Conservation (phyloP, 495 filamentous ascomycete species). For the Tuber microsphaerosporum region DNA sequence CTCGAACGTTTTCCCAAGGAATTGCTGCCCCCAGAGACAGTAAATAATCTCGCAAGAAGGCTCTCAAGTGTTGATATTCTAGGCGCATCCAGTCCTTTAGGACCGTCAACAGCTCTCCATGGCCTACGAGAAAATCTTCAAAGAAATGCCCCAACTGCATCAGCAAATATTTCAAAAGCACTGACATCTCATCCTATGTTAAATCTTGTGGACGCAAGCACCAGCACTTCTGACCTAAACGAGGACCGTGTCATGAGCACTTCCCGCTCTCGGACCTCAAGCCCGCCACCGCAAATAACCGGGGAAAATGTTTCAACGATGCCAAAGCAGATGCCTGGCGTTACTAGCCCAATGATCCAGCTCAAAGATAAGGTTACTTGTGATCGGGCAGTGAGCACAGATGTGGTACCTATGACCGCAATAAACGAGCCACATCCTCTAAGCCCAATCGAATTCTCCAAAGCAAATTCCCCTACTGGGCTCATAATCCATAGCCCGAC, state of each 20-base stretch:
- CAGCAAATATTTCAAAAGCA: background rate
- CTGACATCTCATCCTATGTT: background rate
- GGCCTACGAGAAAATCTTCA: background rate
- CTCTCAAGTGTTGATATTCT: background rate
- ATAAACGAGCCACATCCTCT: background rate
- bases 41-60: background rate
- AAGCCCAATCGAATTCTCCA: background rate
- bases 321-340: background rate
- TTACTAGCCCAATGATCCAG: background rate
- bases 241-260: background rate
- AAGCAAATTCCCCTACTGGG: background rate
- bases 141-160: background rate
- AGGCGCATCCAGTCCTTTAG: background rate
- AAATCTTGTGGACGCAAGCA: background rate
- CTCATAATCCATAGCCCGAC: background rate
- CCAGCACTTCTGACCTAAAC: background rate
- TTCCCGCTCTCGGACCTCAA: background rate
- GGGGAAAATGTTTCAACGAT: background rate
- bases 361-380: background rate
- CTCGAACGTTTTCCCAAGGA: background rate
- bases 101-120: background rate
- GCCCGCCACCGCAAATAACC: background rate
- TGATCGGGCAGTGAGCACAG: background rate
- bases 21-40: background rate
- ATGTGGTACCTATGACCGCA: background rate